Evolutionary conservation across 108 stramenopile species (phyloP).

Genomic region (Conticribra weissflogii): DNA sequence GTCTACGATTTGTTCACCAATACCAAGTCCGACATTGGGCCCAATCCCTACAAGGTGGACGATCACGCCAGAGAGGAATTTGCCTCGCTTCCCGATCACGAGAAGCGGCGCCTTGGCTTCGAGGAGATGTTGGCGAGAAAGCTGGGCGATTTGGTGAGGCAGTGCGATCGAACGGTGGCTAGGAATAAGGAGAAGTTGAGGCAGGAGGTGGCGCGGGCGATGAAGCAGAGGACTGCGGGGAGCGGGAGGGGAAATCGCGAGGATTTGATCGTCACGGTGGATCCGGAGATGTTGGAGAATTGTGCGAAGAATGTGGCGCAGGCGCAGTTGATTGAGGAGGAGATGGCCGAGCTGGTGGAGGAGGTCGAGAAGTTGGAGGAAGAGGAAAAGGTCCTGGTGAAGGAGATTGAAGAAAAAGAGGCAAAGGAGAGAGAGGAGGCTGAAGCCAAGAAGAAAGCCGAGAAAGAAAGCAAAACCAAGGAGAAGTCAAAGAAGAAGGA

Average conservation of each 20-base stretch:
- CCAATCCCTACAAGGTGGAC: constrained; percentile 71
- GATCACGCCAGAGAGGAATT: constrained; percentile 77
- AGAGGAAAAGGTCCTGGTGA: constrained; percentile 46
- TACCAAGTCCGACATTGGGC: constrained; percentile 83
- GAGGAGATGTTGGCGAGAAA: constrained; percentile 75
- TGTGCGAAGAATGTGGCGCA: constrained; percentile 69
- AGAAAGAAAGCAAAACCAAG: constrained; percentile 8
- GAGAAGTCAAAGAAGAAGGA: constrained; percentile 43
- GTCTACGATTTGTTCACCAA: constrained; percentile 90
- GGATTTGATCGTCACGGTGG: constrained; percentile 52
- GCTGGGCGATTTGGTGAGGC: constrained; percentile 73
- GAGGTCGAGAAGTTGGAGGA: constrained; percentile 39
- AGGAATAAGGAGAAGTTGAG: constrained; percentile 86
- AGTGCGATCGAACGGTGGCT: constrained; percentile 74
- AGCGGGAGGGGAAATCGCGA: constrained; percentile 53
- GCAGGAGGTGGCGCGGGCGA: constrained; percentile 65
- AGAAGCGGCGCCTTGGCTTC: constrained; percentile 81
- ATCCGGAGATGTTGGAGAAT: constrained; percentile 47
- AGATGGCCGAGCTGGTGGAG: constrained; percentile 48
- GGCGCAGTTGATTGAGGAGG: constrained; percentile 58
- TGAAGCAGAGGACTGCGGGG: constrained; percentile 52
- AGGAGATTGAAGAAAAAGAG: constrained; percentile 31
- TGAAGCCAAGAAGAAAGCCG: background rate
- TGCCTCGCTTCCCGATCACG: constrained; percentile 59
- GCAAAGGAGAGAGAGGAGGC: constrained; percentile 16